Percentiles rank a stretch among this genome's conserved stretches.
Conservation (phyloP, 2,329 filamentous ascomycete genomes). For the Polytolypa hystricis region DNA sequence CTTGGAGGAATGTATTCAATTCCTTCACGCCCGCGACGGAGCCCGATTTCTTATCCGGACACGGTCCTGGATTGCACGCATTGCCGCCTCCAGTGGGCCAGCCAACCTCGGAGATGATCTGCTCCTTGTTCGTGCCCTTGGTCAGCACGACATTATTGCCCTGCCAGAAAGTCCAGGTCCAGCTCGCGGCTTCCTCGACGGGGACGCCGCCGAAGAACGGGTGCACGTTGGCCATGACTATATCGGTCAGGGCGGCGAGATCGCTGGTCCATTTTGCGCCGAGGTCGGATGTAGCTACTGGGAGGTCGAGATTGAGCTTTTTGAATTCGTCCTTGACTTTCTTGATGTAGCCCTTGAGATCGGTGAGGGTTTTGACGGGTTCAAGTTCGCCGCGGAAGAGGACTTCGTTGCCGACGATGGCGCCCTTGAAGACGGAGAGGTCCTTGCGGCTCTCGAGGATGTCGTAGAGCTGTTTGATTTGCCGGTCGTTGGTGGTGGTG, state of each 20-base stretch:
- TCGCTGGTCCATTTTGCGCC: slow-evolving; percentile 72
- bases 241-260: slow-evolving; percentile 62
- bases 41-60: slow-evolving; percentile 45
- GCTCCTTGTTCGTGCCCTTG: slow-evolving; percentile 49
- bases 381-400: slow-evolving; percentile 40
- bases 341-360: slow-evolving; percentile 54
- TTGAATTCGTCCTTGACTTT: slow-evolving; percentile 64
- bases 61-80: slow-evolving; percentile 55
- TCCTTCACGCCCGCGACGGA: slow-evolving; percentile 68
- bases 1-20: slow-evolving; percentile 75
- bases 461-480: slow-evolving; percentile 72
- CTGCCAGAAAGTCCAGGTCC: slow-evolving; percentile 79
- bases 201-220: slow-evolving; percentile 82
- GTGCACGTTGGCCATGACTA: slow-evolving; percentile 94
- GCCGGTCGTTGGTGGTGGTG: slow-evolving; percentile 68
- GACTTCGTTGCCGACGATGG: slow-evolving; percentile 55
- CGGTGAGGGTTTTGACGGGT: slow-evolving; percentile 52
- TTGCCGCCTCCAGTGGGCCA: slow-evolving; percentile 81
- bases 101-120: slow-evolving; percentile 82
- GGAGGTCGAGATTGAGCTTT: slow-evolving; percentile 53
- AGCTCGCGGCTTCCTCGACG: slow-evolving; percentile 56
- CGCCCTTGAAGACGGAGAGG: slow-evolving; percentile 44
- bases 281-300: slow-evolving; percentile 77
- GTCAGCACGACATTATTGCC: slow-evolving; percentile 55
- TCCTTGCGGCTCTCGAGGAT: slow-evolving; percentile 52